phyloP scores from a whole-genome alignment of 2,329 filamentous ascomycete species.

The Pseudopithomyces chartarum region DNA sequence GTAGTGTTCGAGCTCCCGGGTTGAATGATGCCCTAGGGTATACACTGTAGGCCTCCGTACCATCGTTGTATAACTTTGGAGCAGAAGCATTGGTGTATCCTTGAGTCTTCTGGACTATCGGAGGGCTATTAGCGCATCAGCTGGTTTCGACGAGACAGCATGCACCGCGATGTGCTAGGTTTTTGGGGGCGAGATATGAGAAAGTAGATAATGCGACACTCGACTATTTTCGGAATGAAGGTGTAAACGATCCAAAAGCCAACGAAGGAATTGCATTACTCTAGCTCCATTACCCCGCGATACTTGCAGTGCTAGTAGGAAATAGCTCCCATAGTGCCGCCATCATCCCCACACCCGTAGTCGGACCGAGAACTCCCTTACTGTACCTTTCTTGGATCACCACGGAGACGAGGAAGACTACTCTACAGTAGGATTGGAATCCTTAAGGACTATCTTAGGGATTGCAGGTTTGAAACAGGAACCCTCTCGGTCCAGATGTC shows the following conservation, averaged over 20 bases:
- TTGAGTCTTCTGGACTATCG: background rate
- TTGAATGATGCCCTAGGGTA: background rate
- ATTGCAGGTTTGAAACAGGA: background rate
- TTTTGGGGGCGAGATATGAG: too few relatives aligned
- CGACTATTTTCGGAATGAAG: background rate
- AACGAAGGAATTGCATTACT: background rate
- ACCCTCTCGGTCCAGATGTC: background rate
- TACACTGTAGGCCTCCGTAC: background rate
- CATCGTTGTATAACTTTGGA: background rate
- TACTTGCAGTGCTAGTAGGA: background rate
- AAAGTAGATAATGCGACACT: background rate
- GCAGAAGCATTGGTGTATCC: background rate
- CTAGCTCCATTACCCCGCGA: slow-evolving; percentile 5
- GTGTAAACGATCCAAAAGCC: background rate
- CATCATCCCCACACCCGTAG: background rate
- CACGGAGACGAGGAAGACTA: slow-evolving; percentile 3
- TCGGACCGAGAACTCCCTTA: slow-evolving; percentile 8
- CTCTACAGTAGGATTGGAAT: too few relatives aligned
- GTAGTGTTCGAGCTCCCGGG: slow-evolving; percentile 2
- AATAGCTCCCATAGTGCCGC: background rate
- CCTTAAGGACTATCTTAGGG: background rate
- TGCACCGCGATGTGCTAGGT: too few relatives aligned
- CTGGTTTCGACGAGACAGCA: too few relatives aligned
- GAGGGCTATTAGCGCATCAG: background rate
- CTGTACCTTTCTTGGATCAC: slow-evolving; percentile 1